A percentile compares a stretch with the other conserved stretches of the same genome.
Conservation (phyloP, 768 basidiomycete genomes). For the Imleria badia region DNA sequence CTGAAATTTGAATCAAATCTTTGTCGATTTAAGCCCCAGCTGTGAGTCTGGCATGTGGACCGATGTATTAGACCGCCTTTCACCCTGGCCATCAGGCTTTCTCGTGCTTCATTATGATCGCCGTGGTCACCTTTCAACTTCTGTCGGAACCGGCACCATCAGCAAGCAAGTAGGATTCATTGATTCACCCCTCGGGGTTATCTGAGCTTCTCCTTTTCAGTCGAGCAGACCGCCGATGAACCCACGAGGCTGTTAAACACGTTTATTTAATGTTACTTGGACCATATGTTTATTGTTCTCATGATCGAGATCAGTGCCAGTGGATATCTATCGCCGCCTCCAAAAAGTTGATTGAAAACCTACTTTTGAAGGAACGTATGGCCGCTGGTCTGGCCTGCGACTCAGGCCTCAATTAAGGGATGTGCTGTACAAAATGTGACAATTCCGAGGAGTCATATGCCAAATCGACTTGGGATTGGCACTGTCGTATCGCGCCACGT, state of each 20-base stretch:
- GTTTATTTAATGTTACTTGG: slow-evolving; percentile 32
- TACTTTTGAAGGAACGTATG: slow-evolving; percentile 1
- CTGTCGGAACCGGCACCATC: slow-evolving; percentile 33
- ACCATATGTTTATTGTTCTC: slow-evolving; percentile 25
- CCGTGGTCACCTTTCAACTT: slow-evolving; percentile 29
- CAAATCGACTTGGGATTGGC: slow-evolving; percentile 7
- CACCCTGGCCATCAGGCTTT: slow-evolving; percentile 34
- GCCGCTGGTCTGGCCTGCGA: neutral
- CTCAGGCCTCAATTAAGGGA: neutral
- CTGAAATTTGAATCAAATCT: slow-evolving; percentile 27
- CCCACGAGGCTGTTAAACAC: slow-evolving; percentile 34
- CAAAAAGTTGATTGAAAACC: neutral
- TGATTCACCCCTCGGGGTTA: slow-evolving; percentile 33
- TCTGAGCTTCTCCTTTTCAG: slow-evolving; percentile 21
- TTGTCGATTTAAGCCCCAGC: slow-evolving; percentile 20
- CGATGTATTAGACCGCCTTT: slow-evolving; percentile 15
- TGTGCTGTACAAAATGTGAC: neutral
- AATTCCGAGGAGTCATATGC: slow-evolving; percentile 14
- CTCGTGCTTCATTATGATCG: slow-evolving; percentile 37
- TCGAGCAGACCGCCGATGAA: slow-evolving; percentile 21
- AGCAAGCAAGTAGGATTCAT: slow-evolving; percentile 25
- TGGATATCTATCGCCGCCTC: slow-evolving; percentile 16
- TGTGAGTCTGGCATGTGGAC: slow-evolving; percentile 26
- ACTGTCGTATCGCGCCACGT: slow-evolving; percentile 9
- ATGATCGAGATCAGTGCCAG: slow-evolving; percentile 25